These are phyloP conservation scores for Penicillium argentinense DNA, from an alignment of 495 filamentous ascomycete species.

Conservation along the genomic window DNA sequence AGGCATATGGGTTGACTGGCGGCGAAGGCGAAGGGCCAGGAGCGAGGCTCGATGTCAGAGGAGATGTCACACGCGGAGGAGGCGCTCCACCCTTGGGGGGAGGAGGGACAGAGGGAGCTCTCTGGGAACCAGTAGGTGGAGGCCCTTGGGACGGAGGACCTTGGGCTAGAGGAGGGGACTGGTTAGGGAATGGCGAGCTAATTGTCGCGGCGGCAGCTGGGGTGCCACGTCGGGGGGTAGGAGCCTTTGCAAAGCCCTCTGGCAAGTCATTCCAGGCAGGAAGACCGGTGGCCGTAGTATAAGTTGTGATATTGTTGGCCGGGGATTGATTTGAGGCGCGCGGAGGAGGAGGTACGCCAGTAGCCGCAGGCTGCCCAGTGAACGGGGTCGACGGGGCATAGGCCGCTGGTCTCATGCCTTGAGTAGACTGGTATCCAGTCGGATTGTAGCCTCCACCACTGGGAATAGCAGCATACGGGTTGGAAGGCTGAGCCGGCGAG, in stretches of 20 bases:
- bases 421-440: constrained; percentile 51
- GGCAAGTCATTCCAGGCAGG: constrained; percentile 95
- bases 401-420: constrained; percentile 31
- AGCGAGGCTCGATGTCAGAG: constrained; percentile 44
- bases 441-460: constrained; percentile 34
- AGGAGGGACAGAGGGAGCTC: constrained; percentile 55
- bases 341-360: constrained; percentile 55
- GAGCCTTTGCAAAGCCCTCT: constrained; percentile 72
- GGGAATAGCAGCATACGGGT: constrained; percentile 62
- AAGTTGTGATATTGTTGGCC: constrained; percentile 55
- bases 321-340: constrained; percentile 59
- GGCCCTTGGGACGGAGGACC: constrained; percentile 39
- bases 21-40: constrained; percentile 54
- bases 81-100: constrained; percentile 48
- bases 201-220: constrained; percentile 61
- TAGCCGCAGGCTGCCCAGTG: constrained; percentile 38
- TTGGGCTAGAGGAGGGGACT: constrained; percentile 55
- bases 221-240: constrained; percentile 66
- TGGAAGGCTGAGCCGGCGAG: constrained; percentile 41
- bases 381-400: constrained; percentile 39
- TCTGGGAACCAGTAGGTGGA: constrained; percentile 39
- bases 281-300: constrained; percentile 66
- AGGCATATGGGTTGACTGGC: constrained; percentile 71
- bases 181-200: constrained; percentile 67
- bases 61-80: constrained; percentile 56